Conservation (phyloP, 257 asterid genomes). For the Solanum tarapatanum region DNA sequence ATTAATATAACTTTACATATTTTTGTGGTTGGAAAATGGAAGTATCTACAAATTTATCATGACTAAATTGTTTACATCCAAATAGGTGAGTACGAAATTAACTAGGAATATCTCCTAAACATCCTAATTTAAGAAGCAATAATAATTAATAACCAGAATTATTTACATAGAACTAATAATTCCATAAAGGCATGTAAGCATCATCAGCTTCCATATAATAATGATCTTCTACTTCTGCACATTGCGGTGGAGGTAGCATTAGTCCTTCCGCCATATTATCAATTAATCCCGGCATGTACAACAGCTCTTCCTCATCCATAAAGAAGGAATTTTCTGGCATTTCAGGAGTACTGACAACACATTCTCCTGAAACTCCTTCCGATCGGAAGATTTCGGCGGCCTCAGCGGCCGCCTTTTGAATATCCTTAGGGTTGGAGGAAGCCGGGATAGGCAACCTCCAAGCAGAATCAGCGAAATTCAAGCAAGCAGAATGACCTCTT, state of each 20-base stretch:
- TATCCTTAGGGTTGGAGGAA: too few relatives aligned
- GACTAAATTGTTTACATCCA: background rate
- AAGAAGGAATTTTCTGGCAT: background rate
- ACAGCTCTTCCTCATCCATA: background rate
- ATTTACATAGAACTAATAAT: conserved; percentile 14
- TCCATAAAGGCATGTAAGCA: conserved; percentile 43
- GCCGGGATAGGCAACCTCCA: too few relatives aligned
- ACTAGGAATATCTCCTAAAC: background rate
- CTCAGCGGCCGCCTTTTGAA: too few relatives aligned
- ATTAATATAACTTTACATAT: too few relatives aligned
- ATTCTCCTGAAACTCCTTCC: background rate
- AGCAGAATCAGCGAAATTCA: too few relatives aligned
- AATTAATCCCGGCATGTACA: conserved; percentile 34
- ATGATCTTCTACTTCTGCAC: background rate
- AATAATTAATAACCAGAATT: background rate
- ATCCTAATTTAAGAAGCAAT: background rate
- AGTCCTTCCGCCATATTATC: conserved; percentile 37
- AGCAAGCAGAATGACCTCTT: too few relatives aligned
- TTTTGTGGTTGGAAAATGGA: too few relatives aligned
- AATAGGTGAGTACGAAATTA: background rate
- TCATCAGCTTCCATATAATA: conserved; percentile 7
- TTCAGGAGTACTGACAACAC: too few relatives aligned
- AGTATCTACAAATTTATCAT: too few relatives aligned
- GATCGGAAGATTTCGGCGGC: too few relatives aligned
- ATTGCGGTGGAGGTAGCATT: conserved; percentile 46